A percentile compares a stretch with the other conserved stretches of the same genome.
Evolutionary conservation across 1,284 basidiomycete species (phyloP).

Genomic region (Rhodotorula sp.): DNA sequence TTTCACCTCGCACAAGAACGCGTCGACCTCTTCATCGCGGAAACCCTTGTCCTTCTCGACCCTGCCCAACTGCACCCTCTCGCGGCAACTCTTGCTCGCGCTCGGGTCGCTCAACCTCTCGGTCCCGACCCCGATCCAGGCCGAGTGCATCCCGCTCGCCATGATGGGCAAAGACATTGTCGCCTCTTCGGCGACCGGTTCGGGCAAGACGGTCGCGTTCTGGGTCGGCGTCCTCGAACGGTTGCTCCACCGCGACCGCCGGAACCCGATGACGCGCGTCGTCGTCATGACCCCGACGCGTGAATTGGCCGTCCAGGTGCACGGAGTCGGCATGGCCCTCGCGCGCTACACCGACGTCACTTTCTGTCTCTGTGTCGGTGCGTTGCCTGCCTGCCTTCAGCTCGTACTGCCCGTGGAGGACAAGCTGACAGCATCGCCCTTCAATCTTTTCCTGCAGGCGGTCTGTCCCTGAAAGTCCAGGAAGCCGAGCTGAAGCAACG

Average conservation of each 20-base stretch:
- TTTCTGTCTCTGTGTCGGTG: conserved; percentile 84
- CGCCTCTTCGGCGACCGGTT: conserved; percentile 90
- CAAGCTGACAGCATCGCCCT: conserved; percentile 7
- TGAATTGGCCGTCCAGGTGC: conserved; percentile 92
- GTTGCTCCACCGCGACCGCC: conserved; percentile 81
- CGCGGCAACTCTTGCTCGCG: conserved; percentile 82
- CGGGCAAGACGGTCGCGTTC: conserved; percentile 96
- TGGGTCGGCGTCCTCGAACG: conserved; percentile 91
- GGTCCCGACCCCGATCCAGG: conserved; percentile 92
- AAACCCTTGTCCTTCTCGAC: conserved; percentile 48
- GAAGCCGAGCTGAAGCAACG: conserved; percentile 78
- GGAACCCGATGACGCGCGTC: conserved; percentile 82
- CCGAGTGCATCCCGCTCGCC: conserved; percentile 86
- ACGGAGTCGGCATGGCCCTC: conserved; percentile 81
- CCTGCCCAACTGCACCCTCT: conserved; percentile 83
- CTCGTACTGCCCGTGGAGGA: neutral
- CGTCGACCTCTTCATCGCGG: conserved; percentile 12
- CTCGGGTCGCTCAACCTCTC: conserved; percentile 76
- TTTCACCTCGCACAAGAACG: conserved; percentile 48
- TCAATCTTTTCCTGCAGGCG: conserved; percentile 58
- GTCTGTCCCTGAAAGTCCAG: conserved; percentile 86
- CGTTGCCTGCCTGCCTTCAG: conserved; percentile 44
- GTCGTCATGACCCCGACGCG: conserved; percentile 89
- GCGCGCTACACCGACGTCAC: conserved; percentile 83
- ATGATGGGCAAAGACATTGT: conserved; percentile 93